Evolutionary conservation across 78 protist species (phyloP), one percentile per base, ranked within the genome.

Genomic region (Bodo saltans): DNA sequence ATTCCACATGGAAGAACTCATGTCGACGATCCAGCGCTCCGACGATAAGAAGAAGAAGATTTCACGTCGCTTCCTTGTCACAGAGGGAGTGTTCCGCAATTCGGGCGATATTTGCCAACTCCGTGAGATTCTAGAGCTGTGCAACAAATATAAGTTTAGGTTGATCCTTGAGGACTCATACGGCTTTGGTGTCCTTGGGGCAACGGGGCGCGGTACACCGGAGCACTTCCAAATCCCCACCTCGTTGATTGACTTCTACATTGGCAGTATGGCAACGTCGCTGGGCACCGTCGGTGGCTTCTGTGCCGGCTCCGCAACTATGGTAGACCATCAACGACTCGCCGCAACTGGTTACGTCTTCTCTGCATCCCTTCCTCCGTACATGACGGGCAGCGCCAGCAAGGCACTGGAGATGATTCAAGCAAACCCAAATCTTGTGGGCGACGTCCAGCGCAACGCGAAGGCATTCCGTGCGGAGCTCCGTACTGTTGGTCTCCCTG

Each of bases 301-400:
- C 74, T 81, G 87, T 29, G 68, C 39, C 26, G 84, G 87, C 27
- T 60, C 73, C 28, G 28, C 11, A 27, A 17, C 28, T 17, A 47
- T 86, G 29, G 79, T 78, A 8, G 89, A 86, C 69, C 87, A 86
- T 27, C 97, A 96, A 89, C 84, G 94, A 37, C 88, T 97, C 34
- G 68, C 88, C 41, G 92, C 93, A 47, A 52, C 89, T 0, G 99
- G 97, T 28, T 97, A 96, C 79, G 83, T 83, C 78, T 97, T 90
- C 90, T 89, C 94, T 0, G 97, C 97, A 8, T 92, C 99, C 25
- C 68, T 90, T 11, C 99, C 99, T 23, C 91, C 99, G 21, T 83
- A 70, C 71, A 37, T 89, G 4, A 85, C 94, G 30, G 28, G 73
- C 11, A 86, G 92, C 0, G 88, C 96, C 25, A 27, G 38, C 27